Percentiles rank a stretch among this genome's conserved stretches.
Evolutionary conservation across 257 asterid species (phyloP).

Genomic region (Petunia axillaris): DNA sequence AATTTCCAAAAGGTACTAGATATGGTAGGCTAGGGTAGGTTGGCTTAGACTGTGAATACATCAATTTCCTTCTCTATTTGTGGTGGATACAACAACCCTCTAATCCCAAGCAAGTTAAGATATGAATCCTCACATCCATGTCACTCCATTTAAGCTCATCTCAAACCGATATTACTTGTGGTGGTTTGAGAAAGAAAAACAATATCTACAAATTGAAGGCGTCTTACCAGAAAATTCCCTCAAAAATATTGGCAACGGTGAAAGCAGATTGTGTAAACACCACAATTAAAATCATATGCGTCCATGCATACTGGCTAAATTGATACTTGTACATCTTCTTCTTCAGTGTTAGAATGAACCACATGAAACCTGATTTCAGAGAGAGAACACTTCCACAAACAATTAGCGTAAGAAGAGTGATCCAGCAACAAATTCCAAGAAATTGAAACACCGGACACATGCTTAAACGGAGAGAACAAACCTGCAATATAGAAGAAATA

Average conservation of each 20-base stretch:
- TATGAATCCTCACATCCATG: neutral
- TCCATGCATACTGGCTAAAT: constrained; percentile 91
- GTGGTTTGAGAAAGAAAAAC: neutral
- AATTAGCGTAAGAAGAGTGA: neutral
- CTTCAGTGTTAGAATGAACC: constrained; percentile 90
- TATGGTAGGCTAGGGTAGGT: neutral
- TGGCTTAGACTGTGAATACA: constrained; percentile 2
- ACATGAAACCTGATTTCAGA: constrained; percentile 72
- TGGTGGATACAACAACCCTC: neutral
- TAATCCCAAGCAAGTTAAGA: neutral
- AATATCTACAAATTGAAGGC: neutral
- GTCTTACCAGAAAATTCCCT: constrained; percentile 83
- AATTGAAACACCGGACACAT: neutral
- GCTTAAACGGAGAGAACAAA: constrained; percentile 37
- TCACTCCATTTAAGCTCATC: neutral
- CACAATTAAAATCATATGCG: constrained; percentile 80
- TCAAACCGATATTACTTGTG: neutral
- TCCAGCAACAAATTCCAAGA: neutral
- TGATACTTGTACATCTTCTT: constrained; percentile 95
- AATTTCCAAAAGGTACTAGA: neutral
- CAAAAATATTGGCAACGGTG: constrained; percentile 79
- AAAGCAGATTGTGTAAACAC: constrained; percentile 75
- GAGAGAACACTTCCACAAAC: constrained; percentile 19
- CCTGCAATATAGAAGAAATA: constrained; percentile 87
- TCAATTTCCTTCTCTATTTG: constrained; percentile 15